These are phyloP conservation scores for Blepharisma japonicum DNA, from an alignment of 73 alveolate species.

Conservation along the genomic window DNA sequence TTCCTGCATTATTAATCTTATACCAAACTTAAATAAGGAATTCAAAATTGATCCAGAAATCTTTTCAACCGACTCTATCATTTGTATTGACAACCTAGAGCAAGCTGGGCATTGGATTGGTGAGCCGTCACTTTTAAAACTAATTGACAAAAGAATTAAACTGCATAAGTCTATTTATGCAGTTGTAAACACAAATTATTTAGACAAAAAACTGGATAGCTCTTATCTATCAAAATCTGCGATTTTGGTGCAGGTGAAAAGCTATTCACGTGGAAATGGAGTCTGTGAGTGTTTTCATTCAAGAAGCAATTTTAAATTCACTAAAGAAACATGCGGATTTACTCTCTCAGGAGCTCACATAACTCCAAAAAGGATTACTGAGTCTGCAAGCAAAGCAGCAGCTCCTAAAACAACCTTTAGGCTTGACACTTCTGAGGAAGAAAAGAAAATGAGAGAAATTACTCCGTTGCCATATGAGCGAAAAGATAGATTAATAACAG, in stretches of 20 bases:
- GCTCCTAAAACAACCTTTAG: conserved; percentile 16
- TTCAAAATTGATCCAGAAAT: too few species aligned
- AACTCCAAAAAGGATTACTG: background rate
- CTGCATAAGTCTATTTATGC: background rate
- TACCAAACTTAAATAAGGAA: too few species aligned
- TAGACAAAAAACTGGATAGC: background rate
- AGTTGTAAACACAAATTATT: background rate
- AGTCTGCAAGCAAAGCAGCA: background rate
- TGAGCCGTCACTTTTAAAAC: background rate
- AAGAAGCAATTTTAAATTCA: conserved; percentile 38
- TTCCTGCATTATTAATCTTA: too few species aligned
- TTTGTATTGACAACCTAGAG: background rate
- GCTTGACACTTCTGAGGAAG: conserved; percentile 10
- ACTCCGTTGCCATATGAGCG: conserved; percentile 22
- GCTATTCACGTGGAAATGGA: background rate
- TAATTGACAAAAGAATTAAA: background rate
- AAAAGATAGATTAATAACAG: background rate
- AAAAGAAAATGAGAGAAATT: conserved; percentile 19
- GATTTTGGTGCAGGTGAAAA: background rate
- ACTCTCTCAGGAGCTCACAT: background rate
- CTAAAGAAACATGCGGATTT: conserved; percentile 30
- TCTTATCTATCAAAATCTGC: background rate
- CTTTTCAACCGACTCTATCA: background rate
- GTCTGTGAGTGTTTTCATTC: background rate
- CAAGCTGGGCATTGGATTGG: background rate